phyloP scores from a whole-genome alignment of 73 alveolate genomes.

The Stentor coeruleus region DNA sequence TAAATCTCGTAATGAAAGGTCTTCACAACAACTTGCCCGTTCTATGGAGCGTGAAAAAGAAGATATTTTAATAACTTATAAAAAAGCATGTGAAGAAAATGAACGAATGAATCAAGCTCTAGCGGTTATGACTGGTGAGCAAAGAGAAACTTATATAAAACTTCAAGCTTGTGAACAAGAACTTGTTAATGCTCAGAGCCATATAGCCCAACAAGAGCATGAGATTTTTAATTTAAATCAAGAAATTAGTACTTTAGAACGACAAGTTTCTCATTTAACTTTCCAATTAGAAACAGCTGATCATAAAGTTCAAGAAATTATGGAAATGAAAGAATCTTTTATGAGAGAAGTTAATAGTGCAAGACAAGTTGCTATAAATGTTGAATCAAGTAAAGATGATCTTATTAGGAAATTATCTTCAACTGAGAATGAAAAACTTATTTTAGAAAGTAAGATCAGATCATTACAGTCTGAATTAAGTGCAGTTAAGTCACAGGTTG shows the following conservation, averaged over 20 bases:
- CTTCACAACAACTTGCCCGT: constrained; percentile 36
- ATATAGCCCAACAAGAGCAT: constrained; percentile 25
- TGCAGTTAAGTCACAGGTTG: constrained; percentile 25
- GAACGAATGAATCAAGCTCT: constrained; percentile 44
- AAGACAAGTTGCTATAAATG: constrained; percentile 27
- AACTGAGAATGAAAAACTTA: constrained; percentile 32
- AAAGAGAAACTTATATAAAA: constrained; percentile 31
- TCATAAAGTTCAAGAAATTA: constrained; percentile 6
- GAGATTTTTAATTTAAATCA: constrained; percentile 23
- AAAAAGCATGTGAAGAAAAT: constrained; percentile 52
- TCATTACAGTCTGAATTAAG: constrained; percentile 9
- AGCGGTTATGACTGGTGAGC: constrained; percentile 23
- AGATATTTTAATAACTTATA: constrained; percentile 39
- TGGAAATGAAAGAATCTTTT: constrained; percentile 28
- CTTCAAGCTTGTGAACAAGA: constrained; percentile 43
- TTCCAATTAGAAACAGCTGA: constrained; percentile 43
- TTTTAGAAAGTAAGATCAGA: constrained; percentile 14
- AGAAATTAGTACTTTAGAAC: constrained; percentile 49
- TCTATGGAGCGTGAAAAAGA: constrained; percentile 50
- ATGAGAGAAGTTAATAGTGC: constrained; percentile 32
- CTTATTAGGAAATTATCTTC: constrained; percentile 28
- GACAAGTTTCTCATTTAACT: constrained; percentile 49
- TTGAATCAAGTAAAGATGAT: constrained; percentile 40
- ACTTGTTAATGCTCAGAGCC: constrained; percentile 29
- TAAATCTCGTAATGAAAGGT: constrained; percentile 29